Conservation (phyloP, 2,329 filamentous ascomycete species). For the Dactylonectria macrodidyma region DNA sequence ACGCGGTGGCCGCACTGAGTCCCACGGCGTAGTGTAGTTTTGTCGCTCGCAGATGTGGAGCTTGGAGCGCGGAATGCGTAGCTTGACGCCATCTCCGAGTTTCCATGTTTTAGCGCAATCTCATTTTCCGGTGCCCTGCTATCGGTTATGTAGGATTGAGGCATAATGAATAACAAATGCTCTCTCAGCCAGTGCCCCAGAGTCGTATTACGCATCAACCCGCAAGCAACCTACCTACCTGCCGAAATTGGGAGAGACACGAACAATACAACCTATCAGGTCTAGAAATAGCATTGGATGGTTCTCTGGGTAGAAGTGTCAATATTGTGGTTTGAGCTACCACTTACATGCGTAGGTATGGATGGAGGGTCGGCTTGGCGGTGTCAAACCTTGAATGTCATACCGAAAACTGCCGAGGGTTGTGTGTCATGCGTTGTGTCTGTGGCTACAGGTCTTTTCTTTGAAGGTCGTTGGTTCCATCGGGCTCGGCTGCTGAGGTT, state of each 20-base stretch:
- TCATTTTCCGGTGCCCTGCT: constrained; percentile 22
- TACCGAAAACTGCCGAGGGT: not conserved
- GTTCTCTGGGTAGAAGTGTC: not conserved
- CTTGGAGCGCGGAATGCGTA: not conserved
- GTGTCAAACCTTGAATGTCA: constrained; percentile 20
- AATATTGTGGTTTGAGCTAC: constrained; percentile 8
- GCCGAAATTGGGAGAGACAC: constrained; percentile 14
- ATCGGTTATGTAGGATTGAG: constrained; percentile 11
- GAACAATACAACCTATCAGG: constrained; percentile 21
- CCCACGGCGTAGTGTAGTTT: constrained; percentile 3
- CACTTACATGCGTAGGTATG: not conserved
- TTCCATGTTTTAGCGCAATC: constrained; percentile 42
- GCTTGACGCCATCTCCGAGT: constrained; percentile 38
- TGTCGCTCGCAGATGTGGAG: constrained; percentile 32
- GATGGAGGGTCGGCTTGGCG: constrained; percentile 7
- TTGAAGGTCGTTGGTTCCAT: not conserved
- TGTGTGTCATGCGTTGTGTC: not conserved
- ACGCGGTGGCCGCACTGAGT: constrained; percentile 1
- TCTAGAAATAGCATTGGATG: not conserved
- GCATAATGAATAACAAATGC: constrained; percentile 18
- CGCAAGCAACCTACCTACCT: not conserved
- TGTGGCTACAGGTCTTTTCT: constrained; percentile 4
- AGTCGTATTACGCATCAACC: constrained; percentile 18
- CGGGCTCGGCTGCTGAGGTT: not conserved
- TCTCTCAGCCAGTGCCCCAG: constrained; percentile 27